These are phyloP conservation scores for Litsea cubeba DNA, from an alignment of 164 flowering plant genomes.

Conservation along the genomic window DNA sequence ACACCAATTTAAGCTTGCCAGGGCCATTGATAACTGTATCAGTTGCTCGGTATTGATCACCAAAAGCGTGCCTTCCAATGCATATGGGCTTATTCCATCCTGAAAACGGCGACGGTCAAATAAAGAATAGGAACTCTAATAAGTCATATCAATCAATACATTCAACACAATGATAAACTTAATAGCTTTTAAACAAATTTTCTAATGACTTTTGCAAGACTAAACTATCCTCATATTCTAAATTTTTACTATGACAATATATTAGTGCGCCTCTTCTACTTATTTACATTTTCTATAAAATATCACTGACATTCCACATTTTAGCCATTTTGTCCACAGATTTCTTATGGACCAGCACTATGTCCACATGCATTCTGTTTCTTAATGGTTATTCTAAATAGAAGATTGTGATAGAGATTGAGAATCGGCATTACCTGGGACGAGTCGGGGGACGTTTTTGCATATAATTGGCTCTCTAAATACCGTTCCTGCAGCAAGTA, in stretches of 20 bases:
- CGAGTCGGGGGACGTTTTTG: constrained; percentile 83
- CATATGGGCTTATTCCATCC: constrained; percentile 99
- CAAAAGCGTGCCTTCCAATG: constrained; percentile 99
- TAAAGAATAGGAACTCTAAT: too few relatives aligned
- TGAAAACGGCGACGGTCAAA: constrained; percentile 11
- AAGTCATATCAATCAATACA: too few relatives aligned
- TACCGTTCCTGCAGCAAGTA: constrained; percentile 70
- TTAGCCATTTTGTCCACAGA: constrained; percentile 6
- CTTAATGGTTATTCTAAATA: background rate
- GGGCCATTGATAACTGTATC: constrained; percentile 86
- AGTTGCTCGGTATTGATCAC: constrained; percentile 94
- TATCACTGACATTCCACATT: background rate
- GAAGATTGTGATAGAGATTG: background rate
- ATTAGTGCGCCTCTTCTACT: background rate
- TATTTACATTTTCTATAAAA: background rate
- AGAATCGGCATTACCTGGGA: constrained; percentile 56
- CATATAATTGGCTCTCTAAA: constrained; percentile 97
- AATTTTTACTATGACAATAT: background rate
- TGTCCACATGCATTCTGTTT: background rate
- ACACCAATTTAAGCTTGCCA: constrained; percentile 89
- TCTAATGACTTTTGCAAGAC: background rate
- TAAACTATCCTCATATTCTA: background rate
- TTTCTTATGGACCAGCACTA: background rate
- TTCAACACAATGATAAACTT: background rate
- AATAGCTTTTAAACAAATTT: too few relatives aligned